Conservation (phyloP, 495 filamentous ascomycete genomes). For the Podospora sp. region DNA sequence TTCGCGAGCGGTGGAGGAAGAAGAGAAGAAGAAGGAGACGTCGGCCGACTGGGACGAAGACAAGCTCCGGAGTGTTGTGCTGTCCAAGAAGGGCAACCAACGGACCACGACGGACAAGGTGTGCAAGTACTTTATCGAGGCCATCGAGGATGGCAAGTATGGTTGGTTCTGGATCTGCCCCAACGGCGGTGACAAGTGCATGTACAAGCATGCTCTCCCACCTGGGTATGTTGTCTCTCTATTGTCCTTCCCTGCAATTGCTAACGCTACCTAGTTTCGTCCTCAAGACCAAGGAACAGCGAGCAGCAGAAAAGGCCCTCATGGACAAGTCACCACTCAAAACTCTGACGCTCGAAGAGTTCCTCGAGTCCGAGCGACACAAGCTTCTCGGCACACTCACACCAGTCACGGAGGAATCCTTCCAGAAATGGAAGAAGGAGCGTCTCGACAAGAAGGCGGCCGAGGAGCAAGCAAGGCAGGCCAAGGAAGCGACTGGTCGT, state of each 20-base stretch:
- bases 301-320: constrained; percentile 93
- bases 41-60: constrained; percentile 98
- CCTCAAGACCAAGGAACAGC: constrained; percentile 96
- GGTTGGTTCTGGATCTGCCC: constrained; percentile 99
- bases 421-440: constrained; percentile 94
- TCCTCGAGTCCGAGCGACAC: constrained; percentile 90
- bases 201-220: constrained; percentile 94
- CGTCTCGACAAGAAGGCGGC: constrained; percentile 93
- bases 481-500: constrained; percentile 93
- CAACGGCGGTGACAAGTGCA: constrained; percentile 96
- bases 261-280: constrained; percentile 68
- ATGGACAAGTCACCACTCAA: constrained; percentile 95
- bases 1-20: constrained; percentile 71
- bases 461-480: constrained; percentile 80
- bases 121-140: constrained; percentile 98
- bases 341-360: constrained; percentile 95
- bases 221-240: constrained; percentile 66
- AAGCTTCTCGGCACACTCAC: constrained; percentile 89
- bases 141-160: constrained; percentile 97
- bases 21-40: constrained; percentile 86
- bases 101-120: constrained; percentile 96
- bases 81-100: constrained; percentile 97
- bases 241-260: neutral
- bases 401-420: constrained; percentile 87
- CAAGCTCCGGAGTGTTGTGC: constrained; percentile 84